Percentiles rank a stretch among this genome's conserved stretches.
These are phyloP conservation scores for Carex littledalei DNA, from an alignment of 176 grass and related monocot species.

Conservation along the genomic window DNA sequence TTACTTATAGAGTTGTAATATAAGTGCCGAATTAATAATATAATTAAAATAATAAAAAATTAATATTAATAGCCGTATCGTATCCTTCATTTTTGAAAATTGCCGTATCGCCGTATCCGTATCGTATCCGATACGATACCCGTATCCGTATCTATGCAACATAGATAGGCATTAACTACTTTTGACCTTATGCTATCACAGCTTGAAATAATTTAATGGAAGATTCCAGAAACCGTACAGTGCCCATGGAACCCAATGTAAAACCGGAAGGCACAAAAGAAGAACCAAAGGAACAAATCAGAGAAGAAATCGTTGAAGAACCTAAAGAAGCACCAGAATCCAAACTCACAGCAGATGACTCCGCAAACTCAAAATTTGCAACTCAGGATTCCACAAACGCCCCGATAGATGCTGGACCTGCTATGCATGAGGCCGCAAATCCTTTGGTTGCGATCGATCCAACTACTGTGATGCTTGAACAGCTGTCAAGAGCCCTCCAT, in stretches of 20 bases:
- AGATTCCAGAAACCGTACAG: neutral
- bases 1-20: too few species aligned
- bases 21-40: too few species aligned
- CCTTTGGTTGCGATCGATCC: constrained; percentile 31
- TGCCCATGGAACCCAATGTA: neutral
- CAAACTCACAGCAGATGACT: neutral
- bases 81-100: too few species aligned
- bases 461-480: constrained; percentile 41
- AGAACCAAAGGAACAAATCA: neutral
- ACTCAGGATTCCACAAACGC: neutral
- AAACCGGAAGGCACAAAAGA: neutral
- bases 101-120: too few species aligned
- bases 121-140: too few species aligned
- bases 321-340: neutral
- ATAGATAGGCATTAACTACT: neutral
- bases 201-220: neutral
- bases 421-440: constrained; percentile 27
- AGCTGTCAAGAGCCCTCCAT: constrained; percentile 60
- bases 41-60: too few species aligned
- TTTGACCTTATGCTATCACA: neutral
- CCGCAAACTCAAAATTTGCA: neutral
- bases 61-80: too few species aligned
- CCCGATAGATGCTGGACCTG: neutral
- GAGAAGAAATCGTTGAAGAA: neutral
- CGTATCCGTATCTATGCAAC: too few species aligned